Evolutionary conservation across 108 stramenopile genomes (phyloP).

Genomic region (Pseudonitzschia pungens): DNA sequence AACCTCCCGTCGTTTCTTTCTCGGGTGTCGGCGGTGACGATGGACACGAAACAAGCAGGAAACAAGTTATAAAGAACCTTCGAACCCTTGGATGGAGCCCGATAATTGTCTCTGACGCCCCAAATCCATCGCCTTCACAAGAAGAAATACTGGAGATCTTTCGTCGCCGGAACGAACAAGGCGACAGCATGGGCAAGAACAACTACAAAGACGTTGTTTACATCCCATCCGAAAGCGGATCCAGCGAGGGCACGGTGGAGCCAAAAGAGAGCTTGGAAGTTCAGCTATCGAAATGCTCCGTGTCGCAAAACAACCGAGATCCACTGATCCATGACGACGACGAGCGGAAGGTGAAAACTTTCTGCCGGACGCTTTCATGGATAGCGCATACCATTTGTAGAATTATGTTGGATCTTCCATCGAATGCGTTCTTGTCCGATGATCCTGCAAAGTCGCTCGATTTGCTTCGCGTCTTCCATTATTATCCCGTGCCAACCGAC

Average conservation of each 20-base stretch:
- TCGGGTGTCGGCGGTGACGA: neutral
- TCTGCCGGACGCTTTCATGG: slow-evolving; percentile 12
- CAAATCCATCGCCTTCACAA: slow-evolving; percentile 8
- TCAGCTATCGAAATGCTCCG: slow-evolving; percentile 1
- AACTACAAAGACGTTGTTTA: slow-evolving; percentile 1
- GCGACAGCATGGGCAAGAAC: neutral
- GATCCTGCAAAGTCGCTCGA: slow-evolving; percentile 15
- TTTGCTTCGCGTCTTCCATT: slow-evolving; percentile 22
- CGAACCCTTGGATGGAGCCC: slow-evolving; percentile 8
- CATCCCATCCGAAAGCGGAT: slow-evolving; percentile 25
- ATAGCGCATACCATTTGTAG: slow-evolving; percentile 21
- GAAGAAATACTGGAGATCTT: slow-evolving; percentile 6
- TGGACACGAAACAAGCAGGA: neutral
- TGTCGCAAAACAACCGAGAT: neutral
- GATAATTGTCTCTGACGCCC: slow-evolving; percentile 2
- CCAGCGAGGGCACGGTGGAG: slow-evolving; percentile 13
- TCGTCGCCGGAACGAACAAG: neutral
- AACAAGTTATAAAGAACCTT: neutral
- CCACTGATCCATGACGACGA: neutral
- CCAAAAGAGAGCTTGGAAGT: slow-evolving; percentile 33
- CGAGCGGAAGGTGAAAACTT: slow-evolving; percentile 6
- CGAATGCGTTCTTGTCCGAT: slow-evolving; percentile 32
- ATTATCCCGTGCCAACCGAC: slow-evolving; percentile 37
- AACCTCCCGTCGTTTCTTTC: neutral
- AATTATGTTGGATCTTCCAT: slow-evolving; percentile 42